These are phyloP conservation scores for Podila verticillata DNA, from an alignment of 192 early-diverging fungal genomes.

Conservation along the genomic window DNA sequence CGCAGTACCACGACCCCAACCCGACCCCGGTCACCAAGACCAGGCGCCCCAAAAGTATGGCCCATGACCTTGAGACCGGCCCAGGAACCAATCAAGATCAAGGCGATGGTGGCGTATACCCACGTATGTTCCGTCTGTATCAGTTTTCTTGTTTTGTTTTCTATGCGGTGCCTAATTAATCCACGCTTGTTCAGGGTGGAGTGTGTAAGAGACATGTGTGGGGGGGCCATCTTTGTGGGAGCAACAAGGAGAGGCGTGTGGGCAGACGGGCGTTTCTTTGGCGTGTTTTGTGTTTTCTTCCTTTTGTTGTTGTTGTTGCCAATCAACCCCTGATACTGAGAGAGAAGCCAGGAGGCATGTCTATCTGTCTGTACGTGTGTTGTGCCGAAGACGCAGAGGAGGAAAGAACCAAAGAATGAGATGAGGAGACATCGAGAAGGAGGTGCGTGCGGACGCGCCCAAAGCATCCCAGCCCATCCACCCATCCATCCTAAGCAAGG, in stretches of 20 bases:
- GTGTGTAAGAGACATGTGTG: too few species aligned
- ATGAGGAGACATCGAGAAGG: too few species aligned
- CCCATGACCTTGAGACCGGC: constrained; percentile 31
- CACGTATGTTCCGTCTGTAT: neutral
- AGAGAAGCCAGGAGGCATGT: neutral
- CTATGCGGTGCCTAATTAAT: neutral
- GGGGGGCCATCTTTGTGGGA: too few species aligned
- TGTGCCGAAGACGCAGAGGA: neutral
- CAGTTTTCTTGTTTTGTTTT: neutral
- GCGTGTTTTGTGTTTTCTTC: neutral
- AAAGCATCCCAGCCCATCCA: too few species aligned
- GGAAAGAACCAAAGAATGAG: neutral
- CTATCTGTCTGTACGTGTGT: neutral
- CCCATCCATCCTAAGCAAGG: too few species aligned
- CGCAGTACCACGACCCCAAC: neutral
- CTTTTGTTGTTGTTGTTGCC: neutral
- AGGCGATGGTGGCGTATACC: neutral
- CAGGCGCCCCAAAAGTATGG: constrained; percentile 43
- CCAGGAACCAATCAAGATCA: neutral
- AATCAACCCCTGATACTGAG: neutral
- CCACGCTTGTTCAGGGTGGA: too few species aligned
- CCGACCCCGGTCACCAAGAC: constrained; percentile 5
- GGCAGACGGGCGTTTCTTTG: too few species aligned
- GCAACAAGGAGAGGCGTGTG: too few species aligned
- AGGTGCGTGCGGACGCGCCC: too few species aligned